phyloP scores from a whole-genome alignment of 257 asterid genomes.

The Linaria vulgaris region DNA sequence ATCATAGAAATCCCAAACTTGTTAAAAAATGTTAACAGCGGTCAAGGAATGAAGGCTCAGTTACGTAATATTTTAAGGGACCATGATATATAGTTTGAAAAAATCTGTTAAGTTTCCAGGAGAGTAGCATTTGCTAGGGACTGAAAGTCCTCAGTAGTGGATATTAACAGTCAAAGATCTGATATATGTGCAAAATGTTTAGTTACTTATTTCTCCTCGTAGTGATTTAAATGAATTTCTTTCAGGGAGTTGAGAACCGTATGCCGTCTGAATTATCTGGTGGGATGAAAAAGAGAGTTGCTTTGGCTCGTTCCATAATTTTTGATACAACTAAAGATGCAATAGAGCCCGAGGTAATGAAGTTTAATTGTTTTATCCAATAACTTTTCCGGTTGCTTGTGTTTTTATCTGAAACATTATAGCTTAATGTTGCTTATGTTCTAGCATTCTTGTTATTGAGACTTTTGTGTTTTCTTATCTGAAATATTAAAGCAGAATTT shows the following conservation, averaged over 20 bases:
- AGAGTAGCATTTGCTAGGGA: constrained; percentile 6
- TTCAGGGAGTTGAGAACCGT: constrained; percentile 93
- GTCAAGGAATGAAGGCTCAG: neutral
- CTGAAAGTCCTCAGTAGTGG: constrained; percentile 16
- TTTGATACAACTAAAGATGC: constrained; percentile 80
- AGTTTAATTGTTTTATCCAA: constrained; percentile 16
- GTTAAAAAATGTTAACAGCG: too few species aligned
- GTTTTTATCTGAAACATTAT: neutral
- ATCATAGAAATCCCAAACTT: too few species aligned
- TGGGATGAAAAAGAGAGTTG: constrained; percentile 99
- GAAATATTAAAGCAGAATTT: too few species aligned
- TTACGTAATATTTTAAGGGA: neutral
- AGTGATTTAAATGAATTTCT: constrained; percentile 25
- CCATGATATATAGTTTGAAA: neutral
- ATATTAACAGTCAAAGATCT: constrained; percentile 23
- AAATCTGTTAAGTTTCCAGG: constrained; percentile 24
- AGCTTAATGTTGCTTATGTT: neutral
- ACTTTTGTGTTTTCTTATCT: neutral
- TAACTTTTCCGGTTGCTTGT: neutral
- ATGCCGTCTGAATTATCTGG: constrained; percentile 97
- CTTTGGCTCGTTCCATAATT: constrained; percentile 94
- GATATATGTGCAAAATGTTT: constrained; percentile 5
- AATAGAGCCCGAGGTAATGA: constrained; percentile 88
- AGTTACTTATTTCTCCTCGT: neutral
- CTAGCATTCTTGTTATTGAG: neutral